Conservation (phyloP, 768 basidiomycete genomes). For the Boletus fagicola region DNA sequence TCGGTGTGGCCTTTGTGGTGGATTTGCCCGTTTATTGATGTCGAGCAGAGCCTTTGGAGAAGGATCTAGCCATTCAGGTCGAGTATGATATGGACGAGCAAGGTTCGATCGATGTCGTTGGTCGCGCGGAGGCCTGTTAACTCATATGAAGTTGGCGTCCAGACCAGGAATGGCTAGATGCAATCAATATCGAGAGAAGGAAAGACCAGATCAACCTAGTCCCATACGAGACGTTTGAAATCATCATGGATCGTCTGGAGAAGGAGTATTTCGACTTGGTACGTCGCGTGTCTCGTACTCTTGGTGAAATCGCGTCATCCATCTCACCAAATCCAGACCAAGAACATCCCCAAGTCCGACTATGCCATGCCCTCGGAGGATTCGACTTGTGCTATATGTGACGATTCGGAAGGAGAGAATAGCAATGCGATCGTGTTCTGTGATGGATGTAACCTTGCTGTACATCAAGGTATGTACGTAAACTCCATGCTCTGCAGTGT, state of each 20-base stretch:
- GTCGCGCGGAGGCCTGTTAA: not conserved
- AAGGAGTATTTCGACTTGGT: constrained; percentile 99
- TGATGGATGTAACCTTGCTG: constrained; percentile 97
- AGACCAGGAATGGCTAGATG: constrained; percentile 96
- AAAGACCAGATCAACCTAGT: constrained; percentile 70
- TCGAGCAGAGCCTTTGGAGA: constrained; percentile 79
- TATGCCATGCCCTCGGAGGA: constrained; percentile 90
- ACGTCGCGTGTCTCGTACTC: constrained; percentile 25
- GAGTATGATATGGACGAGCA: constrained; percentile 99
- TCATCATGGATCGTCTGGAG: constrained; percentile 96
- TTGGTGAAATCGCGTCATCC: constrained; percentile 4
- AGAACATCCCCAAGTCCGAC: constrained; percentile 88
- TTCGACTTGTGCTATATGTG: constrained; percentile 94
- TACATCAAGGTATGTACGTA: constrained; percentile 86
- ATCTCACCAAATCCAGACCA: constrained; percentile 55
- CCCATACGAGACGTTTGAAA: constrained; percentile 86
- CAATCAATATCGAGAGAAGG: constrained; percentile 76
- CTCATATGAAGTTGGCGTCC: constrained; percentile 6
- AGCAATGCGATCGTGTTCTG: constrained; percentile 99
- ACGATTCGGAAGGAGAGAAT: constrained; percentile 98
- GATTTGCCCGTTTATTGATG: constrained; percentile 6
- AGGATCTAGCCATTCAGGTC: constrained; percentile 87
- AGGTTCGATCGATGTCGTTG: constrained; percentile 46
- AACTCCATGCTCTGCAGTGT: not conserved
- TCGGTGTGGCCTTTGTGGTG: constrained; percentile 32